Evolutionary conservation across 2,329 filamentous ascomycete species (phyloP), one percentile per base, ranked within the genome.

Genomic region (Daldinia sp.): DNA sequence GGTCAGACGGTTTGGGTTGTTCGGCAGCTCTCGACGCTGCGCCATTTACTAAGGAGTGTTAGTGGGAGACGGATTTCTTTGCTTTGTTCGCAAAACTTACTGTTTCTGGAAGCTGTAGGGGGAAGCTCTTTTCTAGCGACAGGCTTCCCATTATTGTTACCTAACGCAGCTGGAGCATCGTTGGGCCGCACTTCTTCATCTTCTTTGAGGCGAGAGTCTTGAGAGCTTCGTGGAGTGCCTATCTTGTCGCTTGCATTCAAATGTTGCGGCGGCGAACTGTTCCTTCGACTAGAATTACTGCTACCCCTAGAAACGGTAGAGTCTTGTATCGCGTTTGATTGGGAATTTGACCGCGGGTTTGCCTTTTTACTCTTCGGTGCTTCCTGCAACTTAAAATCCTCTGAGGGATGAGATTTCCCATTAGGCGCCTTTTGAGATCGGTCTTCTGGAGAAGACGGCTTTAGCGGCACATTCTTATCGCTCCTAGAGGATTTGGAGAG

Each of bases 341-440:
- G 79, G 0, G 82, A 82, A 66, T 79, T 79, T 67, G 77, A 80
- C 56, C 81, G 78, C 3, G 80, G 76, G 58, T 76, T 77, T 13
- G 76, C 64, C 70, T 81, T 83, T 70, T 85, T 86, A 71, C 82
- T 85, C 76, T 88, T 90, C 0, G 93, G 92, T 1, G 90, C 91
- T 49, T 96, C 92, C 72, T 94, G 92, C 41, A 95, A 78, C 77
- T 90, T 92, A 77, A 94, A 94, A 25, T 88, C 87, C 10, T 91
- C 88, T 13, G 68, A 71, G 2, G 75, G 63, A 48, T 74, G 73
- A 9, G 70, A 65, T 57, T 75, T 80, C 30, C 76, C 76, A 64
- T 77, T 81, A 0, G 74, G 58, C n/a, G 69, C 41, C 52, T 77
- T 80, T 50, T 74, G 73, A 6, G 74, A 64, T 55, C 73, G 77